Conservation (phyloP, 2,329 filamentous ascomycete species). For the Aureobasidium sp. region DNA sequence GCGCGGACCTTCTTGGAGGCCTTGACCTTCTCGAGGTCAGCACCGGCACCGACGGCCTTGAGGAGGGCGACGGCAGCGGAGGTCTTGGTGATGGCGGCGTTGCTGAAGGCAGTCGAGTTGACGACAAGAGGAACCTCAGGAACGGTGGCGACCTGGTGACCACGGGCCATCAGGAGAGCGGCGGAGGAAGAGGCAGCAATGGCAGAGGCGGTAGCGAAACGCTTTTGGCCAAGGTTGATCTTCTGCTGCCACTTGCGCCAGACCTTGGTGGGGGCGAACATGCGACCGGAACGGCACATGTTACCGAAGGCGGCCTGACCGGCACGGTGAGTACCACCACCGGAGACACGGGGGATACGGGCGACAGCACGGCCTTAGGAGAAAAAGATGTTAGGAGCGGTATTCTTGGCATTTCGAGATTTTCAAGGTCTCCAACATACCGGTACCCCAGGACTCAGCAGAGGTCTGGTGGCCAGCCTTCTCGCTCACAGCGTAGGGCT, state of each 20-base stretch:
- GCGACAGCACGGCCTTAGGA: conserved; percentile 86
- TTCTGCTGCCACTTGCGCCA: conserved; percentile 99
- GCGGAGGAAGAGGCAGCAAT: conserved; percentile 93
- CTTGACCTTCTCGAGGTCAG: conserved; percentile 93
- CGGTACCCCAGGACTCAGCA: conserved; percentile 99
- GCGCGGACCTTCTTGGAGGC: conserved; percentile 93
- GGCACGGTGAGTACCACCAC: conserved; percentile 99
- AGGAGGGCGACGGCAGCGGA: conserved; percentile 78
- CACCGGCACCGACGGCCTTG: conserved; percentile 80
- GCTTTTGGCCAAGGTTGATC: conserved; percentile 99
- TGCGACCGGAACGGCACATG: conserved; percentile 99
- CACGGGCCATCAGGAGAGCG: conserved; percentile 91
- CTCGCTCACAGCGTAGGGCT: conserved; percentile 99
- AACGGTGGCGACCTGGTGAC: conserved; percentile 86
- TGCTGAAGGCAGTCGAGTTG: conserved; percentile 81
- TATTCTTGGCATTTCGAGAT: conserved; percentile 19
- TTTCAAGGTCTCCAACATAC: conserved; percentile 40
- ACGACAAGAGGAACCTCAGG: conserved; percentile 96
- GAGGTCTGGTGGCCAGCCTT: conserved; percentile 99
- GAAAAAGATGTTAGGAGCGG: conserved; percentile 8
- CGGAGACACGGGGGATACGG: conserved; percentile 99
- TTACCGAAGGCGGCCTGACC: conserved; percentile 99
- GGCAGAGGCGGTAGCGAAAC: conserved; percentile 95
- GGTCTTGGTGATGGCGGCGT: conserved; percentile 77
- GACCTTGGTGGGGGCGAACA: conserved; percentile 99